Conservation (phyloP, 2,329 filamentous ascomycete genomes). For the Lanzia echinophila region DNA sequence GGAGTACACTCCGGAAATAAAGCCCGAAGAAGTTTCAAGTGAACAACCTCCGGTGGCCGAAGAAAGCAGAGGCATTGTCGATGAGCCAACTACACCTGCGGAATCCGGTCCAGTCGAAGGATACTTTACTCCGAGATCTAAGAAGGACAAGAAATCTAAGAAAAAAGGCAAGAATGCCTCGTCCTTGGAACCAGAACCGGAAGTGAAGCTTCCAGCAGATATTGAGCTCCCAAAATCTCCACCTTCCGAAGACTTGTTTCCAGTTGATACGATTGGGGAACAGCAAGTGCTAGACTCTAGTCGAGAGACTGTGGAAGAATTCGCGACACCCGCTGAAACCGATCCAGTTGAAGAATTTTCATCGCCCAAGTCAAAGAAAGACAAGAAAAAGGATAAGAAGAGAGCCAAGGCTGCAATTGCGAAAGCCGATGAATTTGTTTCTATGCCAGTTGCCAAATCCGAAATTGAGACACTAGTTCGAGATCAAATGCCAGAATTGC, state of each 20-base stretch:
- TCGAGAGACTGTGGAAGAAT: not conserved
- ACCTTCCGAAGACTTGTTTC: not conserved
- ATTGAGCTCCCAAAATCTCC: not conserved
- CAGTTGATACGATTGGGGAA: not conserved
- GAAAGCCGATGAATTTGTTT: not conserved
- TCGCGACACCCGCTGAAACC: not conserved
- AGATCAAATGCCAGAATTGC: not conserved
- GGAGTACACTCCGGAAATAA: not conserved
- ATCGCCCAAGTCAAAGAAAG: no score
- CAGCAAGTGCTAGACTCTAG: not conserved
- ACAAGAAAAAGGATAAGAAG: not conserved
- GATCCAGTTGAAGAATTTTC: not conserved
- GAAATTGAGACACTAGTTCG: not conserved
- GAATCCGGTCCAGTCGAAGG: constrained; percentile 8
- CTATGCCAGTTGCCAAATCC: not conserved
- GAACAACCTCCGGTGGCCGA: not conserved
- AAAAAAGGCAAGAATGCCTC: constrained; percentile 14
- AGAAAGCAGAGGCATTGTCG: not conserved
- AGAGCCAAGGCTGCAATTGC: not conserved
- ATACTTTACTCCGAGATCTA: constrained; percentile 12
- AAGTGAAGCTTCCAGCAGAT: not conserved
- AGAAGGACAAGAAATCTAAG: constrained; percentile 20
- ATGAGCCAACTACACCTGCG: not conserved
- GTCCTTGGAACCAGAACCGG: constrained; percentile 7
- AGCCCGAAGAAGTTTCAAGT: constrained; percentile 6